phyloP scores from a whole-genome alignment of 768 basidiomycete species.

The Leccinum longicurvipes region DNA sequence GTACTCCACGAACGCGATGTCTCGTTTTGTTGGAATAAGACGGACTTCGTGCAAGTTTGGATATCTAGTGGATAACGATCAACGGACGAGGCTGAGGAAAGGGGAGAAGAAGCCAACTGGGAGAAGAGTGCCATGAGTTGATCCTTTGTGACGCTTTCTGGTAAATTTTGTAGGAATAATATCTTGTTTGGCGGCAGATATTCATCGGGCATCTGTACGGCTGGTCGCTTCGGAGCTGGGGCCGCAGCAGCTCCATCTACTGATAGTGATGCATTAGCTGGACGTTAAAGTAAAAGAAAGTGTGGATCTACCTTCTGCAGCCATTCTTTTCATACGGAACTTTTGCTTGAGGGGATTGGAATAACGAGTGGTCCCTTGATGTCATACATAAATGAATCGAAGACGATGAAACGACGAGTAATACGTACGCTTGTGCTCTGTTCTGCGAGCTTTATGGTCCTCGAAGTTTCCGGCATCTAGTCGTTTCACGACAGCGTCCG shows the following conservation, averaged over 20 bases:
- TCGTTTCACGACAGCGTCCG: conserved; percentile 85
- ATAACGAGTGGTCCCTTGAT: conserved; percentile 72
- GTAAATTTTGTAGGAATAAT: conserved; percentile 95
- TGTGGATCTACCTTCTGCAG: conserved; percentile 62
- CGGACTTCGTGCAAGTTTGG: conserved; percentile 96
- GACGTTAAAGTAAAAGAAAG: conserved; percentile 1
- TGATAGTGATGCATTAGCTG: conserved; percentile 24
- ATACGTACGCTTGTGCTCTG: conserved; percentile 80
- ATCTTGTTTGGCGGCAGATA: conserved; percentile 99
- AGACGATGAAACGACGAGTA: not conserved
- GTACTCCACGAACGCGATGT: conserved; percentile 98
- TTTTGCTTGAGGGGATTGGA: conserved; percentile 90
- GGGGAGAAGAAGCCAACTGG: conserved; percentile 53
- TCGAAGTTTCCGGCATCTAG: conserved; percentile 67
- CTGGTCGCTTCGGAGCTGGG: conserved; percentile 71
- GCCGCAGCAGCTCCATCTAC: conserved; percentile 68
- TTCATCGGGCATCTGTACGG: conserved; percentile 98
- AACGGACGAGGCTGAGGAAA: not conserved
- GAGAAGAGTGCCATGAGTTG: conserved; percentile 88
- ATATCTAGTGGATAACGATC: conserved; percentile 51
- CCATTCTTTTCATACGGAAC: conserved; percentile 74
- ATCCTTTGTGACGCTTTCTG: conserved; percentile 90
- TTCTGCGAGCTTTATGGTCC: conserved; percentile 66
- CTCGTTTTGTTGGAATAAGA: conserved; percentile 95
- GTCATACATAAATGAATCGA: not conserved